Conservation (phyloP, 2,329 filamentous ascomycete species). For the Exophiala lecanii-corni region DNA sequence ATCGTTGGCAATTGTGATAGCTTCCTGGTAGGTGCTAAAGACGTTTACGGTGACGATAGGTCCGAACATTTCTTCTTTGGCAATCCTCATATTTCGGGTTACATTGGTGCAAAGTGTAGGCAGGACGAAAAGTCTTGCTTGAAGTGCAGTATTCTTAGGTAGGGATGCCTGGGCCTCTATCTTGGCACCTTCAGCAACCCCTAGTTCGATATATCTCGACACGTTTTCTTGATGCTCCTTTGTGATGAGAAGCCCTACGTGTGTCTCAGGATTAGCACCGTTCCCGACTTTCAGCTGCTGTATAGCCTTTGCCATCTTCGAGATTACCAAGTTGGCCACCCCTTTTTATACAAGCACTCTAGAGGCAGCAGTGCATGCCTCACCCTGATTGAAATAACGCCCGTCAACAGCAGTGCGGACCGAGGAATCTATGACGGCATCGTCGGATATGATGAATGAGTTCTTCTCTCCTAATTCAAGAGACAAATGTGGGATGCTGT, state of each 20-base stretch:
- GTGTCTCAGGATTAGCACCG: constrained; percentile 4
- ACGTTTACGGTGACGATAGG: constrained; percentile 60
- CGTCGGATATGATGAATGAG: constrained; percentile 70
- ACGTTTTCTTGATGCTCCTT: constrained; percentile 14
- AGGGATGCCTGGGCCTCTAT: constrained; percentile 33
- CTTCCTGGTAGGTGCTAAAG: constrained; percentile 59
- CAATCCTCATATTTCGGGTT: constrained; percentile 51
- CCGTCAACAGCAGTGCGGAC: constrained; percentile 38
- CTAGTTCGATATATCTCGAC: constrained; percentile 36
- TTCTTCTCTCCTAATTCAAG: constrained; percentile 82
- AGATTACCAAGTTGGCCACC: constrained; percentile 11
- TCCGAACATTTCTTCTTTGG: constrained; percentile 57
- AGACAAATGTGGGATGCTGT: constrained; percentile 71
- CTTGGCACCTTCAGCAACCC: constrained; percentile 49
- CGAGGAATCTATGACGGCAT: constrained; percentile 70
- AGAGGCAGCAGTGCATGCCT: constrained; percentile 20
- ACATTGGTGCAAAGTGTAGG: constrained; percentile 57
- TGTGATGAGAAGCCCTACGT: constrained; percentile 15
- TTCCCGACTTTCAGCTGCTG: constrained; percentile 7
- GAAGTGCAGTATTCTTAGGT: constrained; percentile 27
- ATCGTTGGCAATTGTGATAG: constrained; percentile 53
- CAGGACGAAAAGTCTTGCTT: constrained; percentile 52
- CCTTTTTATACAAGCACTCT: constrained; percentile 18
- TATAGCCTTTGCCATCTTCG: constrained; percentile 2
- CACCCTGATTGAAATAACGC: constrained; percentile 22